Conservation (phyloP, 331 rosid species). For the Quercus lobata region DNA sequence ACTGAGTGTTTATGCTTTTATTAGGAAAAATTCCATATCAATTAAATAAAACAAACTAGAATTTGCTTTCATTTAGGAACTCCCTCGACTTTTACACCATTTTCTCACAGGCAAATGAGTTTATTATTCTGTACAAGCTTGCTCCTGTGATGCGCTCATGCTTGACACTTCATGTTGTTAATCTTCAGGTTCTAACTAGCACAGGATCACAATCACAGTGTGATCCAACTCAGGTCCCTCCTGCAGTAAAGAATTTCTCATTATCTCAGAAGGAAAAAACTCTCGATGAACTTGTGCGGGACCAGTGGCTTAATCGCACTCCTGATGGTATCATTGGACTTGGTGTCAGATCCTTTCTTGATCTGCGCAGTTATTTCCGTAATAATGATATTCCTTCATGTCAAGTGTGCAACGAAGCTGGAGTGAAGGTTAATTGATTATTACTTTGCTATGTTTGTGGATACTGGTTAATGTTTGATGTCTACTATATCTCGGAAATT, state of each 20-base stretch:
- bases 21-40: neutral
- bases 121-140: neutral
- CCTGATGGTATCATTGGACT: slow-evolving; percentile 61
- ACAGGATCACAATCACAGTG: slow-evolving; percentile 49
- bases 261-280: slow-evolving; percentile 69
- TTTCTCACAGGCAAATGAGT: neutral
- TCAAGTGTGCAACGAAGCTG: slow-evolving; percentile 90
- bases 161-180: slow-evolving; percentile 17
- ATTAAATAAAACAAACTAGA: neutral
- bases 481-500: slow-evolving; percentile 11
- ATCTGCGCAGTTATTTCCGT: slow-evolving; percentile 85
- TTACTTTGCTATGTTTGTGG: slow-evolving; percentile 1
- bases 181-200: slow-evolving; percentile 46
- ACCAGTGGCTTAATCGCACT: slow-evolving; percentile 65
- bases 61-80: neutral
- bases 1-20: neutral
- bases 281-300: slow-evolving; percentile 60
- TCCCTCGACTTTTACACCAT: neutral
- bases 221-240: slow-evolving; percentile 37
- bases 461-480: neutral
- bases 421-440: slow-evolving; percentile 59
- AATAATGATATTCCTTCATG: slow-evolving; percentile 67
- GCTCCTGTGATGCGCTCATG: neutral
- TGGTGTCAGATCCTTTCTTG: slow-evolving; percentile 89
- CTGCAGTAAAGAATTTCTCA: slow-evolving; percentile 55